A percentile compares a stretch with the other conserved stretches of the same genome.
These are phyloP conservation scores for Hypoxylon intermedium DNA, from an alignment of 495 filamentous ascomycete genomes.

Conservation along the genomic window DNA sequence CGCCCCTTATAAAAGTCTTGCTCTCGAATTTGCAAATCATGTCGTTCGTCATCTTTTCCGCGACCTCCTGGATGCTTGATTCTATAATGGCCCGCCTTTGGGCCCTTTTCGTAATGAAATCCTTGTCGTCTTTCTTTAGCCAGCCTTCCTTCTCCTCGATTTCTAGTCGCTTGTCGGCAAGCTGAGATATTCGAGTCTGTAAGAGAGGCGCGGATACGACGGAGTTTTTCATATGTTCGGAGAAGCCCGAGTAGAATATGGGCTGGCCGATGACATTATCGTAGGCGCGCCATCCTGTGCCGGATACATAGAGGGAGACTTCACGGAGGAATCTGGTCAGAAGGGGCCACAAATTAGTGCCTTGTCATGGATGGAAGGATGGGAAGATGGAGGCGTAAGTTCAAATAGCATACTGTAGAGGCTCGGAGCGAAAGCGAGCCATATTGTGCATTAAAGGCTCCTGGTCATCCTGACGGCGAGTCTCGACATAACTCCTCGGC, in stretches of 20 bases:
- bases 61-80: slow-evolving; percentile 69
- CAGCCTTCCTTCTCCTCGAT: slow-evolving; percentile 80
- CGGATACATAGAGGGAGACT: slow-evolving; percentile 86
- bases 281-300: slow-evolving; percentile 92
- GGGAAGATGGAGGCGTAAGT: background rate
- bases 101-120: slow-evolving; percentile 62
- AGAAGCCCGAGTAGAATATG: slow-evolving; percentile 91
- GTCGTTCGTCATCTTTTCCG: slow-evolving; percentile 81
- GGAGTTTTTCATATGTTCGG: slow-evolving; percentile 80
- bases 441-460: slow-evolving; percentile 80
- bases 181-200: slow-evolving; percentile 72
- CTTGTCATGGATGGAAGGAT: background rate
- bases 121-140: slow-evolving; percentile 62
- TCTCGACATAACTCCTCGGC: slow-evolving; percentile 73
- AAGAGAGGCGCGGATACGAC: slow-evolving; percentile 80
- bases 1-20: slow-evolving; percentile 87
- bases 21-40: slow-evolving; percentile 99
- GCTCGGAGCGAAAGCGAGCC: slow-evolving; percentile 72
- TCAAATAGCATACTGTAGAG: slow-evolving; percentile 54
- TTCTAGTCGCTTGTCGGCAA: slow-evolving; percentile 74
- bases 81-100: slow-evolving; percentile 67
- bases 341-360: slow-evolving; percentile 39
- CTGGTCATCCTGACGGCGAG: slow-evolving; percentile 61
- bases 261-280: slow-evolving; percentile 88
- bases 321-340: slow-evolving; percentile 84